phyloP scores from a whole-genome alignment of 805 yeast genomes.

The Schizosaccharomyces octosporus region DNA sequence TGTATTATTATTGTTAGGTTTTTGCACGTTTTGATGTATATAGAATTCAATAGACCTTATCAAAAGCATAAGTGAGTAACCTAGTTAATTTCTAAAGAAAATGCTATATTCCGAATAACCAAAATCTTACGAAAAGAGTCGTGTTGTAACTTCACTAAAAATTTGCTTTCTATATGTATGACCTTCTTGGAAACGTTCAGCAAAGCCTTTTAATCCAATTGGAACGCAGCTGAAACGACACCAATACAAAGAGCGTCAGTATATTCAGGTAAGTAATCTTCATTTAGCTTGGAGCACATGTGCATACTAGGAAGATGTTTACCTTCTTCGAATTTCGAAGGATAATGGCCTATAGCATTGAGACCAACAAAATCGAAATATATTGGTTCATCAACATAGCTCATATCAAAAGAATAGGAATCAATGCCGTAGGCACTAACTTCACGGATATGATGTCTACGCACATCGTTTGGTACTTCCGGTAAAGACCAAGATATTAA shows the following conservation, averaged over 20 bases:
- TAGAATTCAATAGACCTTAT: too few relatives aligned
- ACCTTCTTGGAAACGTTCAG: too few relatives aligned
- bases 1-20: too few relatives aligned
- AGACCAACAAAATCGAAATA: not conserved
- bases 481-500: not conserved
- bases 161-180: too few relatives aligned
- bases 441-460: constrained; percentile 1
- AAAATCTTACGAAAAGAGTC: too few relatives aligned
- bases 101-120: too few relatives aligned
- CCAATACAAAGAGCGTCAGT: not conserved
- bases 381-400: not conserved
- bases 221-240: not conserved
- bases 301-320: not conserved
- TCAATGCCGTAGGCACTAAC: not conserved
- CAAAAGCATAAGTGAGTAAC: too few relatives aligned
- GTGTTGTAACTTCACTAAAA: too few relatives aligned
- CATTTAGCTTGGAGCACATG: not conserved
- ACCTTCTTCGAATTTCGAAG: not conserved
- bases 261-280: not conserved
- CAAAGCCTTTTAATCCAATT: not conserved
- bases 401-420: not conserved
- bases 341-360: not conserved
- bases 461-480: not conserved
- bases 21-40: too few relatives aligned
- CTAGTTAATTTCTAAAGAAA: too few relatives aligned